Base-by-base conservation (phyloP, 768 basidiomycete genomes). In the Trametes punicea region DNA sequence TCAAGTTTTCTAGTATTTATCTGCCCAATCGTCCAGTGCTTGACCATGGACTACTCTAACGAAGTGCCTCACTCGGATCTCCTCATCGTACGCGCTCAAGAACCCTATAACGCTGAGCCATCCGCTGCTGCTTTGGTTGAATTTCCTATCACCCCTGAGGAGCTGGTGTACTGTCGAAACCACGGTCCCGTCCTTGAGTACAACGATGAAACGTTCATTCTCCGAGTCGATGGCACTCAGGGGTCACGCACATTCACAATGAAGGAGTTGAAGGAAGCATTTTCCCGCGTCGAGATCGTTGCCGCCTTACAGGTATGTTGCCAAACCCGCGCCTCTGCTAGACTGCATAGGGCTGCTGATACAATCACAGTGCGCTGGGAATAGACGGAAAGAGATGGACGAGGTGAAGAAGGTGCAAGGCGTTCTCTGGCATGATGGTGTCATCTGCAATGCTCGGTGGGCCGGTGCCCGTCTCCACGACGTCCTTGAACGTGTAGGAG, bases 21-120 rank as follows among this genome's bases (percentile, higher is more conserved):
- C n/a, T n/a, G n/a, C n/a, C n/a, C n/a, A n/a, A n/a, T n/a, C n/a
- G n/a, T n/a, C n/a, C n/a, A n/a, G n/a, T n/a, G n/a, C 16, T 25
- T 40, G 11, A 27, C 49, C 46, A 63, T 61, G 59, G 56, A 63
- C 40, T 60, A 56, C 31, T 40, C 62, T 6, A 23, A 50, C 0
- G 82, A 85, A 72, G 81, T 79, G 7, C 56, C 68, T 0, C 81
- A 79, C 62, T 82, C 81, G 21, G 60, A 75, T 11, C 68, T 74
- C 9, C 74, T 84, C 26, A 60, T 71, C 44, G 67, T 82, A 9
- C 77, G 79, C 59, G 60, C 74, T 63, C 13, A 73, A 6, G 63
- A 77, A 7, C 88, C 87, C 2, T 83, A 81, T 73, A 90, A 90
- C 64, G 87, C 87, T 16, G 88, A 91, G 60, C 83, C 88, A 0